These are phyloP conservation scores for Gleditsia sinensis DNA, from an alignment of 306 rosid species.

Conservation along the genomic window DNA sequence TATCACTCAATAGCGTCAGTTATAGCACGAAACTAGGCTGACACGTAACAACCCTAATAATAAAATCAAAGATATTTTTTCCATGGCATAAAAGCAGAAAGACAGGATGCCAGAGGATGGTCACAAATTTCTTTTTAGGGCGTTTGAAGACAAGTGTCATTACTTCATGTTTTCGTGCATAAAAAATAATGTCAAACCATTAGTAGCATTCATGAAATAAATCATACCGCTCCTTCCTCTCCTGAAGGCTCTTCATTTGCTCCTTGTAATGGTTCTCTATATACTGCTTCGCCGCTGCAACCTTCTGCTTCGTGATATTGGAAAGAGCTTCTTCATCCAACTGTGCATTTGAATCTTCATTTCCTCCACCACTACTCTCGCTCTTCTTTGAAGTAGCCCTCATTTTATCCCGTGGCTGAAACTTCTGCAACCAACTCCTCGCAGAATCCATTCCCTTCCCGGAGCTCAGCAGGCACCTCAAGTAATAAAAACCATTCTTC, in stretches of 20 bases:
- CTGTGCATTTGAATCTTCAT: conserved; percentile 34
- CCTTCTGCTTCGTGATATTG: conserved; percentile 80
- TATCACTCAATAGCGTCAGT: background rate
- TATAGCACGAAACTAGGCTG: too few relatives aligned
- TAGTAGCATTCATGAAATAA: background rate
- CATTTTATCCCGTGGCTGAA: conserved; percentile 80
- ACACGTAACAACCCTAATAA: too few relatives aligned
- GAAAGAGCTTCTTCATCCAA: conserved; percentile 67
- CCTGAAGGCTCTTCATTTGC: conserved; percentile 92
- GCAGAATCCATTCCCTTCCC: conserved; percentile 78
- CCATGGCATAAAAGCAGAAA: background rate
- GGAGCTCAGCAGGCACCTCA: conserved; percentile 21
- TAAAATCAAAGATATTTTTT: background rate
- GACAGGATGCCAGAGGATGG: background rate
- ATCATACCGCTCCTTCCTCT: conserved; percentile 83
- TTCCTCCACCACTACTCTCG: conserved; percentile 39
- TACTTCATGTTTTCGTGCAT: background rate
- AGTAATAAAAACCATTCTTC: conserved; percentile 32
- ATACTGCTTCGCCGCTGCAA: conserved; percentile 85
- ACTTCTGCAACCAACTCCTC: conserved; percentile 85
- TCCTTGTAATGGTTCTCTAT: conserved; percentile 97
- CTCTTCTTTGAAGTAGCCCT: conserved; percentile 60
- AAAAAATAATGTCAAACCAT: background rate
- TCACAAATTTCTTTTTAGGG: background rate
- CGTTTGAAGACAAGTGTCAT: background rate